phyloP scores from a whole-genome alignment of 306 rosid species.

The Ochetophila trinervis region DNA sequence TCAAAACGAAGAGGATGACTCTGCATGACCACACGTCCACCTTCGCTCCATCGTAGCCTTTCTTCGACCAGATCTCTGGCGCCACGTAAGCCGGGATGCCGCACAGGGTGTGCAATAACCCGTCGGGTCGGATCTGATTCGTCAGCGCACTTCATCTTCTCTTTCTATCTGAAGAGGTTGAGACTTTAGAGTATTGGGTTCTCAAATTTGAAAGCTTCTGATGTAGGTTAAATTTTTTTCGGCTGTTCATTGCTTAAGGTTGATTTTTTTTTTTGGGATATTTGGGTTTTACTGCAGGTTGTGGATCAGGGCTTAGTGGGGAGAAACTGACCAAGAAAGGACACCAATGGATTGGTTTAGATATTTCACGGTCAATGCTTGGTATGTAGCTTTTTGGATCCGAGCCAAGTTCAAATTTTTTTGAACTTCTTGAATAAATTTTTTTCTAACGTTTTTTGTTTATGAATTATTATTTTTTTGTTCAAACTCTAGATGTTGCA shows the following conservation, averaged over 20 bases:
- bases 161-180: too few species aligned
- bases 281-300: slow-evolving; percentile 45
- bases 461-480: background rate
- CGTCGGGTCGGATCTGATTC: too few species aligned
- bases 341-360: slow-evolving; percentile 92
- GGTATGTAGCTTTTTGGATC: slow-evolving; percentile 38
- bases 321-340: slow-evolving; percentile 73
- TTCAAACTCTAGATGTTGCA: slow-evolving; percentile 54
- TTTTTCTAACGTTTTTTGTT: background rate
- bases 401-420: background rate
- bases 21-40: too few species aligned
- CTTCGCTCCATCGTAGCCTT: too few species aligned
- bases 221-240: background rate
- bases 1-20: too few species aligned
- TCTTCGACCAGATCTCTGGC: too few species aligned
- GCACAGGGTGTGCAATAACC: too few species aligned
- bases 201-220: background rate
- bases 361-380: slow-evolving; percentile 93
- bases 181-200: background rate
- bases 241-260: background rate
- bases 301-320: slow-evolving; percentile 96
- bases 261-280: background rate
- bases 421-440: background rate
- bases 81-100: too few species aligned
- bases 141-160: too few species aligned